Evolutionary conservation across 495 filamentous ascomycete species (phyloP).

Genomic region (Platismatia glauca): DNA sequence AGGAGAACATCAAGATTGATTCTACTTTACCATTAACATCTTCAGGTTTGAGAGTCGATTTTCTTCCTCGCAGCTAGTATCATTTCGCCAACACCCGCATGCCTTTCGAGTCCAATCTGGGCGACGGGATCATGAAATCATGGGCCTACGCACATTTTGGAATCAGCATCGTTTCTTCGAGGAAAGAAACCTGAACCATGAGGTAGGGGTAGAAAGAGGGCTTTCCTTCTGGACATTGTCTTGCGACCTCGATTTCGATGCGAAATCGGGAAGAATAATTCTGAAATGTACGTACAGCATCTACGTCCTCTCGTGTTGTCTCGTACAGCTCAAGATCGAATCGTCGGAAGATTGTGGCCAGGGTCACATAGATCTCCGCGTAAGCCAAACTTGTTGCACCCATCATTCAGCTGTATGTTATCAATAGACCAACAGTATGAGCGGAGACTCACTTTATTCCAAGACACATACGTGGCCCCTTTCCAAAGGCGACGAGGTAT

Average conservation of each 20-base stretch:
- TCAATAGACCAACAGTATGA: neutral
- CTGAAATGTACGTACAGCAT: too few relatives aligned
- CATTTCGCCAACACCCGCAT: neutral
- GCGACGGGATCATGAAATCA: neutral
- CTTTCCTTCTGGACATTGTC: too few relatives aligned
- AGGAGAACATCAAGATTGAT: too few relatives aligned
- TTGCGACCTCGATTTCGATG: too few relatives aligned
- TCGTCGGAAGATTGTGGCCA: conserved; percentile 37
- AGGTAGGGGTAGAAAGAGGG: too few relatives aligned
- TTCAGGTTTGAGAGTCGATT: too few relatives aligned
- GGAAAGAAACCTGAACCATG: too few relatives aligned
- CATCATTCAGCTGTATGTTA: too few relatives aligned
- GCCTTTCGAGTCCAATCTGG: neutral
- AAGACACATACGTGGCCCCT: conserved; percentile 41
- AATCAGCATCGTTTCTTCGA: too few relatives aligned
- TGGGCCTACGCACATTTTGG: too few relatives aligned
- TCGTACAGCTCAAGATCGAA: conserved; percentile 34
- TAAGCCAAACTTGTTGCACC: conserved; percentile 28
- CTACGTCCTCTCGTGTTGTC: conserved; percentile 27
- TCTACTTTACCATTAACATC: too few relatives aligned
- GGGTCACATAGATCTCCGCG: conserved; percentile 36
- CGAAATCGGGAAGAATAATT: too few relatives aligned
- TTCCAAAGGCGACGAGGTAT: conserved; percentile 41
- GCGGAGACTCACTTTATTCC: conserved; percentile 32
- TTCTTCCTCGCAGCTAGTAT: neutral